Conservation (phyloP, 768 basidiomycete genomes). For the Tylopilus plumbeoviolaceoides region DNA sequence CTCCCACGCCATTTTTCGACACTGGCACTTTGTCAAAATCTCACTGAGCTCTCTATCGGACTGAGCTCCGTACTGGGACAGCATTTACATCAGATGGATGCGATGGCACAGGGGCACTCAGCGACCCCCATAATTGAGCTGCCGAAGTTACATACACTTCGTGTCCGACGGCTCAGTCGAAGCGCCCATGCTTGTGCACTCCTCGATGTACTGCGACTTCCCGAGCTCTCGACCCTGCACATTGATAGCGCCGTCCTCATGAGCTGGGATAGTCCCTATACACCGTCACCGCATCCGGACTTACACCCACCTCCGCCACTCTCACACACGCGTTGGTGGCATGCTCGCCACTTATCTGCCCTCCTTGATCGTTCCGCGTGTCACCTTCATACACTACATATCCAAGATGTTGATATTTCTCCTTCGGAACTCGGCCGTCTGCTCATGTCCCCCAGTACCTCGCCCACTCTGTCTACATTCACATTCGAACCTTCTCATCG, state of each 20-base stretch:
- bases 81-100: slow-evolving; percentile 12
- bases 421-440: slow-evolving; percentile 17
- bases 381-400: slow-evolving; percentile 16
- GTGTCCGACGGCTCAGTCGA: slow-evolving; percentile 20
- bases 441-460: slow-evolving; percentile 16
- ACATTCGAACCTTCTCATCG: slow-evolving; percentile 25
- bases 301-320: background rate
- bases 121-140: slow-evolving; percentile 11
- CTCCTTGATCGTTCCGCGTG: slow-evolving; percentile 22
- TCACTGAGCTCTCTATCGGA: slow-evolving; percentile 23
- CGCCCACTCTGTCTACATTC: slow-evolving; percentile 16
- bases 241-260: slow-evolving; percentile 21
- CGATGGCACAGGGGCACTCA: slow-evolving; percentile 1
- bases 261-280: slow-evolving; percentile 11
- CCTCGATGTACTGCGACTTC: slow-evolving; percentile 20
- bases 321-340: slow-evolving; percentile 17
- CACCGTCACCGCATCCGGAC: slow-evolving; percentile 12
- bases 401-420: slow-evolving; percentile 22
- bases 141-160: slow-evolving; percentile 19
- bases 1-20: slow-evolving; percentile 18
- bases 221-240: slow-evolving; percentile 17
- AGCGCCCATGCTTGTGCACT: slow-evolving; percentile 15
- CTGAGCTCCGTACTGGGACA: slow-evolving; percentile 11
- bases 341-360: slow-evolving; percentile 19
- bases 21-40: slow-evolving; percentile 15